Conservation (phyloP, 108 stramenopile species). For the Conticribra weissflogii region DNA sequence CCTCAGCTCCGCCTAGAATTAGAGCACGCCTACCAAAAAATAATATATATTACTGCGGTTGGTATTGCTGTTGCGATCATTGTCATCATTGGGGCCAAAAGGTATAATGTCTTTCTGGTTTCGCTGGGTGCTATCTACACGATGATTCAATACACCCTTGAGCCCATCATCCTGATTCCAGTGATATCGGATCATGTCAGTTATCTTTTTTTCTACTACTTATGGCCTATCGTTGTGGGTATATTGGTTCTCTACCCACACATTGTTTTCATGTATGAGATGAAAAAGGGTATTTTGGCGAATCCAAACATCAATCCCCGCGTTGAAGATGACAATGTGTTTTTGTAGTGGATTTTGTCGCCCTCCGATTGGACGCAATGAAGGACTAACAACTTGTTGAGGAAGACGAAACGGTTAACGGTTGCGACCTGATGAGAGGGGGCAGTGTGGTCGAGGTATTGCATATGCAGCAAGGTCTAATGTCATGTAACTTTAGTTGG, state of each 20-base stretch:
- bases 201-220: neutral
- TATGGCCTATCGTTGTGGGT: conserved; percentile 4
- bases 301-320: neutral
- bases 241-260: conserved; percentile 9
- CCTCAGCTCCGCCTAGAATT: conserved; percentile 5
- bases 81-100: conserved; percentile 9
- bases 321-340: neutral
- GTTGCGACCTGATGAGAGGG: too few relatives aligned
- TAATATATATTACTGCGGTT: neutral
- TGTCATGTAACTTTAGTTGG: too few relatives aligned
- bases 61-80: conserved; percentile 7
- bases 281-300: conserved; percentile 3
- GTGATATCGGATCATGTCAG: neutral
- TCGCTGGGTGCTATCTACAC: conserved; percentile 12
- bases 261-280: conserved; percentile 8
- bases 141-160: conserved; percentile 8
- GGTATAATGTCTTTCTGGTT: conserved; percentile 14
- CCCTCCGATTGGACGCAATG: too few relatives aligned
- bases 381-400: too few relatives aligned
- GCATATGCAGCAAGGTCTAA: too few relatives aligned
- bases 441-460: too few relatives aligned
- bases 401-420: too few relatives aligned
- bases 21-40: conserved; percentile 1
- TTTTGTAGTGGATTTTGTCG: too few relatives aligned
- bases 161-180: conserved; percentile 2